Conservation (phyloP, 2,329 filamentous ascomycete species). For the Fusarium nematophilum region DNA sequence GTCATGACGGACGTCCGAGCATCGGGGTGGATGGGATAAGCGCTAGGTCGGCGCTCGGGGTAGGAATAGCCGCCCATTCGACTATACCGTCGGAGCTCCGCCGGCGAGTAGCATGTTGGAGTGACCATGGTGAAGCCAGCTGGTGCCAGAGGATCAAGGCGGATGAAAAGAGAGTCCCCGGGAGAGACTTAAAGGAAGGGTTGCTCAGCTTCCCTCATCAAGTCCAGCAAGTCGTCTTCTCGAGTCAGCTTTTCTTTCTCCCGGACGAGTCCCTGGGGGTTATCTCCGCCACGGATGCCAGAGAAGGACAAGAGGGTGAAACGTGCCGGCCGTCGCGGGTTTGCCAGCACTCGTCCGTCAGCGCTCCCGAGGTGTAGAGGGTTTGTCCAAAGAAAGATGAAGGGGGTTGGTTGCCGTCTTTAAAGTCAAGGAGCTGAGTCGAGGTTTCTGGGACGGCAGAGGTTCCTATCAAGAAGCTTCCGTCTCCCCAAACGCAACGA, state of each 20-base stretch:
- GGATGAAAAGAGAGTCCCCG: slow-evolving; percentile 7
- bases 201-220: slow-evolving; percentile 22
- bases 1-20: slow-evolving; percentile 45
- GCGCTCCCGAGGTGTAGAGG: slow-evolving; percentile 11
- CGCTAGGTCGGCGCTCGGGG: slow-evolving; percentile 33
- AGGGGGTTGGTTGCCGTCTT: slow-evolving; percentile 1
- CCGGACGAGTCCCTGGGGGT: background rate
- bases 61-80: slow-evolving; percentile 35
- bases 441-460: slow-evolving; percentile 6
- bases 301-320: slow-evolving; percentile 11
- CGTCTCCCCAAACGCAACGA: background rate
- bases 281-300: background rate
- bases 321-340: slow-evolving; percentile 14
- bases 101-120: slow-evolving; percentile 31
- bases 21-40: slow-evolving; percentile 35
- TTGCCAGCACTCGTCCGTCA: slow-evolving; percentile 34
- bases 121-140: slow-evolving; percentile 34
- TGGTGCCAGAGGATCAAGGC: background rate
- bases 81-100: slow-evolving; percentile 32
- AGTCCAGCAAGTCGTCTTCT: slow-evolving; percentile 8
- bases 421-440: slow-evolving; percentile 2
- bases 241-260: slow-evolving; percentile 3
- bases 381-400: slow-evolving; percentile 9
- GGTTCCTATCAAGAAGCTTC: background rate
- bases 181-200: slow-evolving; percentile 1